These are phyloP conservation scores for Aspergillus biplanus DNA, from an alignment of 495 filamentous ascomycete genomes.

Conservation along the genomic window DNA sequence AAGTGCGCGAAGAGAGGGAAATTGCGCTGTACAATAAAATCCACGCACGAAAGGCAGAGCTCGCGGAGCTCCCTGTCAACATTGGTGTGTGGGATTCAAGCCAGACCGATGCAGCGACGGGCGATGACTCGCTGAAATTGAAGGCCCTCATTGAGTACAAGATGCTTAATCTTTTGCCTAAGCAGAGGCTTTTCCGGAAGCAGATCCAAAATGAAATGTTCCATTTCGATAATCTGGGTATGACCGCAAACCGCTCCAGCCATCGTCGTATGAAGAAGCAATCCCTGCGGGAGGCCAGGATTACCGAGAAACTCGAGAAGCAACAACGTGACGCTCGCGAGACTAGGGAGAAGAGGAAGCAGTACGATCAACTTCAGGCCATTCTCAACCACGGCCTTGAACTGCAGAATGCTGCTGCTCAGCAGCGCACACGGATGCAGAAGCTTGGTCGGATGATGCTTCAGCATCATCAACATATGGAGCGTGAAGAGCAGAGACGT, in stretches of 20 bases:
- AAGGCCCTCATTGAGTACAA: conserved; percentile 94
- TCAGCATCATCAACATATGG: conserved; percentile 88
- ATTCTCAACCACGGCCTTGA: conserved; percentile 72
- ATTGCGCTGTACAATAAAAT: conserved; percentile 88
- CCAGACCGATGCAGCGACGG: conserved; percentile 67
- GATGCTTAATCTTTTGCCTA: conserved; percentile 76
- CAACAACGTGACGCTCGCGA: conserved; percentile 95
- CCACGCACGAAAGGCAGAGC: conserved; percentile 75
- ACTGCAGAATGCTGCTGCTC: conserved; percentile 54
- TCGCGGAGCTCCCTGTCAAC: conserved; percentile 81
- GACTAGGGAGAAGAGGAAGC: conserved; percentile 93
- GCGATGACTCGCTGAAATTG: conserved; percentile 82
- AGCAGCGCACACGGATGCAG: conserved; percentile 69
- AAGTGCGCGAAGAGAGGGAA: conserved; percentile 81
- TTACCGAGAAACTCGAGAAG: conserved; percentile 98
- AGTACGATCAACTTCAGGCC: conserved; percentile 80
- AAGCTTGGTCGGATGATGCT: conserved; percentile 89
- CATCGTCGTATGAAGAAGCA: conserved; percentile 97
- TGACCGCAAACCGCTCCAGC: conserved; percentile 86
- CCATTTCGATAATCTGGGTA: conserved; percentile 89
- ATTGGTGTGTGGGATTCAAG: conserved; percentile 80
- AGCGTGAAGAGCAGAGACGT: conserved; percentile 98
- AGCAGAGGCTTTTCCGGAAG: conserved; percentile 83
- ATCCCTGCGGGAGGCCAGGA: conserved; percentile 89
- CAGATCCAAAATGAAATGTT: conserved; percentile 87